Percentiles rank a stretch among this genome's conserved stretches.
phyloP scores from a whole-genome alignment of 179 eudicot genomes.

The Nepenthes alata region DNA sequence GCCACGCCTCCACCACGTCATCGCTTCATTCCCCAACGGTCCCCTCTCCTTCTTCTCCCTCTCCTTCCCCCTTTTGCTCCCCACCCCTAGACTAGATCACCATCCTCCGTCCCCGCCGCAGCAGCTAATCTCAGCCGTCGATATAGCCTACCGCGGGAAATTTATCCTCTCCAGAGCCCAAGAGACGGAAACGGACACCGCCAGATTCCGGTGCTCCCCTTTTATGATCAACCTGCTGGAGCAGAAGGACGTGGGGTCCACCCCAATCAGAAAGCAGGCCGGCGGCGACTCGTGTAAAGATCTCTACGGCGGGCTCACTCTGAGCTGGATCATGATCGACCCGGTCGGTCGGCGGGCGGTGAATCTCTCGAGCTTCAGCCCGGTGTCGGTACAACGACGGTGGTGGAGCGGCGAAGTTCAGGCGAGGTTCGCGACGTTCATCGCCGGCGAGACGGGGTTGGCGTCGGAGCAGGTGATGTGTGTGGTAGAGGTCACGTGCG shows the following conservation, averaged over 20 bases:
- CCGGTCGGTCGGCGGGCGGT: constrained; percentile 23
- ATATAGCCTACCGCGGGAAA: constrained; percentile 34
- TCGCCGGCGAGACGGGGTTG: constrained; percentile 9
- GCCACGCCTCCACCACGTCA: constrained; percentile 30
- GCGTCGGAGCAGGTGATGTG: constrained; percentile 27
- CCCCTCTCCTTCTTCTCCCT: constrained; percentile 55
- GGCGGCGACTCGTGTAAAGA: constrained; percentile 34
- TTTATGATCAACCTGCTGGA: constrained; percentile 60
- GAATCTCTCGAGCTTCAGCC: constrained; percentile 47
- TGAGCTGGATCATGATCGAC: constrained; percentile 70
- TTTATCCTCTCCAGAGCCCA: constrained; percentile 39
- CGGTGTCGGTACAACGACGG: constrained; percentile 60
- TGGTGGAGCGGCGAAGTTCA: constrained; percentile 79
- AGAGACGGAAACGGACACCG: constrained; percentile 51
- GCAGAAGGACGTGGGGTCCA: constrained; percentile 49
- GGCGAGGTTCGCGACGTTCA: constrained; percentile 32
- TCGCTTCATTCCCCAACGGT: constrained; percentile 48
- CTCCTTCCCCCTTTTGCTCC: constrained; percentile 38
- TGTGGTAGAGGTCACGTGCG: constrained; percentile 56
- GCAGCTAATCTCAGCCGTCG: constrained; percentile 62
- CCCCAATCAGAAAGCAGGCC: constrained; percentile 25
- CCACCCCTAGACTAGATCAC: constrained; percentile 15
- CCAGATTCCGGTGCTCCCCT: constrained; percentile 74
- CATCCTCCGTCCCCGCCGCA: constrained; percentile 6
- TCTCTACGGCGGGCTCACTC: constrained; percentile 28